Conservation (phyloP, 768 basidiomycete species). For the Phylloporus rhodoxanthus region DNA sequence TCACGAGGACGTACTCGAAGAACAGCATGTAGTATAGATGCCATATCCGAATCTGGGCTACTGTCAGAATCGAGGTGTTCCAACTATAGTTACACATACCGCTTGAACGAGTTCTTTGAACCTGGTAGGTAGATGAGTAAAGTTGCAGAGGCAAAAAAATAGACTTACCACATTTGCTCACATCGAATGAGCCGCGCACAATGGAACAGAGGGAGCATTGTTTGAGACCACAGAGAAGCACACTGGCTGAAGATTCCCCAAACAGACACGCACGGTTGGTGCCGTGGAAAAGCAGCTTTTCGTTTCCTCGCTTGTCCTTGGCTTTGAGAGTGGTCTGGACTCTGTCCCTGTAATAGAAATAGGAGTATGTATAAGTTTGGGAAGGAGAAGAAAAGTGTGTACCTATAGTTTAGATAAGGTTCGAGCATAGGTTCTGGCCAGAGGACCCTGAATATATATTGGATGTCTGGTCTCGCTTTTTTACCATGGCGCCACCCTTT, state of each 20-base stretch:
- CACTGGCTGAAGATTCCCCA: conserved; percentile 45
- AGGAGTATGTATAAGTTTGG: conserved; percentile 11
- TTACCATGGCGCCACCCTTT: conserved; percentile 54
- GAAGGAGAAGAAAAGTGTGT: conserved; percentile 16
- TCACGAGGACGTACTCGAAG: conserved; percentile 46
- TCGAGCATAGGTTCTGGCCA: conserved; percentile 40
- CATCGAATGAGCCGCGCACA: conserved; percentile 54
- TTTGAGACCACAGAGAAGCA: conserved; percentile 43
- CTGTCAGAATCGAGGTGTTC: neutral
- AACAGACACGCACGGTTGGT: conserved; percentile 53
- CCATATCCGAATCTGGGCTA: conserved; percentile 55
- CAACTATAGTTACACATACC: conserved; percentile 24
- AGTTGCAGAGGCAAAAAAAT: neutral
- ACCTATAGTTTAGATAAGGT: conserved; percentile 46
- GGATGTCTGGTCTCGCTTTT: conserved; percentile 45
- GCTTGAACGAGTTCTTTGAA: conserved; percentile 50
- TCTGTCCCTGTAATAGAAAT: conserved; percentile 13
- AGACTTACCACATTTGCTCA: conserved; percentile 49
- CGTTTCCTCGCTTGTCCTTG: conserved; percentile 37
- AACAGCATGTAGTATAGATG: conserved; percentile 61
- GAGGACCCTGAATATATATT: conserved; percentile 47
- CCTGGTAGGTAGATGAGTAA: conserved; percentile 31
- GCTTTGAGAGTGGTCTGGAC: conserved; percentile 25
- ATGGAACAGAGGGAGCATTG: conserved; percentile 54
- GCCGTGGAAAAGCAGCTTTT: conserved; percentile 64